Evolutionary conservation across 2,329 filamentous ascomycete species (phyloP), one percentile per base, ranked within the genome.

Genomic region (Botrytis porri): DNA sequence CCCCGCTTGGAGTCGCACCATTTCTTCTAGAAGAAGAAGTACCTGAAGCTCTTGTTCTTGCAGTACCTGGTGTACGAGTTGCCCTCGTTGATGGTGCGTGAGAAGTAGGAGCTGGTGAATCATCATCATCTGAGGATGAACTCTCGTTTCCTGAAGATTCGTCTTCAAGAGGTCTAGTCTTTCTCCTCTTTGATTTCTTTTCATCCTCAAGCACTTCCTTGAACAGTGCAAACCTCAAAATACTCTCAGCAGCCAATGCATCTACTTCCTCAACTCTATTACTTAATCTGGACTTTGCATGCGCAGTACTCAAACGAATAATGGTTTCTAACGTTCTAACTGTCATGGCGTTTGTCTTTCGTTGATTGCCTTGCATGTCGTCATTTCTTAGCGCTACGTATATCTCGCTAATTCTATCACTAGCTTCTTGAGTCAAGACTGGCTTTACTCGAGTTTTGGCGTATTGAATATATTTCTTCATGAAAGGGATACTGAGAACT

Each of bases 381-480:
- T 99, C 96, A 81, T 99, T 99, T 77, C 96, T 90, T 32, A 99
- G 87, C 16, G 93, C 93, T 51, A 97, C 96, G 81, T 98, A 99
- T 25, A 95, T 93, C 45, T 93, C 89, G 54, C 95, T 91, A 79
- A 99, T 97, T 76, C 97, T 93, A 78, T 98, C 94, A 18, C 94
- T 93, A 9, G 96, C 95, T 62, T 94, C 94, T 80, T 96, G 94
- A 0, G 95, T 97, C 75, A 99, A 85, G 59, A 97, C 86, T 0
- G 96, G 96, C 87, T 94, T 97, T 80, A 97, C 88, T 80, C 96
- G 87, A 51, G 89, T 92, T 85, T 99, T 99, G 76, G 96, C 94
- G 82, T 99, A 99, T 81, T 99, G 96, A 63, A 99, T 97, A 82
- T 98, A 99, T 84, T 99, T 99, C 85, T 99, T 99, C 86, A 99